These are phyloP conservation scores for Cytospora chrysosperma DNA, from an alignment of 2,329 filamentous ascomycete species.

Conservation along the genomic window DNA sequence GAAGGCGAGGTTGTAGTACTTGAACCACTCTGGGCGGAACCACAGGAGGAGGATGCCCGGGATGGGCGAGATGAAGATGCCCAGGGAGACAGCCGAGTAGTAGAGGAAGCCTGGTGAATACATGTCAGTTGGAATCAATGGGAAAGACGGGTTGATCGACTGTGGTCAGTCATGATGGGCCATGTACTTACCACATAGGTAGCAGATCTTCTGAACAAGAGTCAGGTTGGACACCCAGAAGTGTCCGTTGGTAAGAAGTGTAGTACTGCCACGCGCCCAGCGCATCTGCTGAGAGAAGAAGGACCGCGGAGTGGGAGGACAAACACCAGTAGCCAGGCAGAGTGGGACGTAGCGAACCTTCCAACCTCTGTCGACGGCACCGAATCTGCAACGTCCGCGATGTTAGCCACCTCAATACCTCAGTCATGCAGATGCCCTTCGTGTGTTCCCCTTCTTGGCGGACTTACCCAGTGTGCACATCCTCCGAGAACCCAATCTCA, in stretches of 20 bases:
- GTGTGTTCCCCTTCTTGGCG: no score
- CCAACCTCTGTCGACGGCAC: constrained; percentile 43
- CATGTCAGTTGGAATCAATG: not conserved
- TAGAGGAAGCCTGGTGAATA: constrained; percentile 35
- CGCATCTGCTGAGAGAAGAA: constrained; percentile 46
- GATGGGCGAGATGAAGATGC: constrained; percentile 41
- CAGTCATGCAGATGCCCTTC: not conserved
- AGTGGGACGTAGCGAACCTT: constrained; percentile 42
- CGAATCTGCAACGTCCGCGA: constrained; percentile 30
- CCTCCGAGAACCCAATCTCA: constrained; percentile 44
- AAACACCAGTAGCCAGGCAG: constrained; percentile 42
- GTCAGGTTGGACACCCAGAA: constrained; percentile 41
- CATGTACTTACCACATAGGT: constrained; percentile 36
- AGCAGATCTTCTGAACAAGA: constrained; percentile 42
- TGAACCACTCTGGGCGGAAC: constrained; percentile 40
- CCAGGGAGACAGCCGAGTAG: constrained; percentile 40
- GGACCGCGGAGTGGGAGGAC: constrained; percentile 41
- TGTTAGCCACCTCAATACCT: constrained; percentile 7
- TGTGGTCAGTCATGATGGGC: not conserved
- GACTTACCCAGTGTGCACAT: constrained; percentile 43
- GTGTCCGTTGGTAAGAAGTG: constrained; percentile 40
- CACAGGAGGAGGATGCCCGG: constrained; percentile 42
- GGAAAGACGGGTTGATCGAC: no score
- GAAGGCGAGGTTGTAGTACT: constrained; percentile 45
- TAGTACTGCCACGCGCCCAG: constrained; percentile 42